Conservation (phyloP, 495 filamentous ascomycete genomes). For the Cercophora scortea region DNA sequence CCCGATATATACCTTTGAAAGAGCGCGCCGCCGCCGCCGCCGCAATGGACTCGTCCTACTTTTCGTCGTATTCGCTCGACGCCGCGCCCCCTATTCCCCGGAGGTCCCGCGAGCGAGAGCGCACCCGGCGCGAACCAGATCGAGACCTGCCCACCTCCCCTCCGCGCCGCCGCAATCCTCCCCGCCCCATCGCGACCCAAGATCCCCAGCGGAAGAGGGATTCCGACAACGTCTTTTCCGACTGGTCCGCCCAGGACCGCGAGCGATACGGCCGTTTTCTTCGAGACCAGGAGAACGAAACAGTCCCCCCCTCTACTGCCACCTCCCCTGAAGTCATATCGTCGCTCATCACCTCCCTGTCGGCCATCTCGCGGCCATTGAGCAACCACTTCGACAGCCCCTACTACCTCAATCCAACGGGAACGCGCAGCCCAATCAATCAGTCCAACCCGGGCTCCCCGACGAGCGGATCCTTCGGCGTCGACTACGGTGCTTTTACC, state of each 20-base stretch:
- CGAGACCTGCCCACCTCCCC: constrained; percentile 2
- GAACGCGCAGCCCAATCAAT: constrained; percentile 30
- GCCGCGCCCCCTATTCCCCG: constrained; percentile 21
- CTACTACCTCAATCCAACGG: constrained; percentile 18
- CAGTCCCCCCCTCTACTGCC: constrained; percentile 30
- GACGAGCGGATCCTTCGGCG: constrained; percentile 53
- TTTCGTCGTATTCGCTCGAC: constrained; percentile 1
- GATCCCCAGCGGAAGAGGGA: constrained; percentile 15
- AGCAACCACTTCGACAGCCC: constrained; percentile 61
- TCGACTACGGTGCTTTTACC: constrained; percentile 59
- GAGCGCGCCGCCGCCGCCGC: constrained; percentile 12
- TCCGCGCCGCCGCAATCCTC: constrained; percentile 8
- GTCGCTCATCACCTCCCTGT: constrained; percentile 85
- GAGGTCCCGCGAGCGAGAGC: constrained; percentile 23
- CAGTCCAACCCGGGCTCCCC: constrained; percentile 42
- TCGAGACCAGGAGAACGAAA: constrained; percentile 20
- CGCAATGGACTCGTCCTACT: constrained; percentile 19
- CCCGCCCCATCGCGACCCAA: constrained; percentile 6
- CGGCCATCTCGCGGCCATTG: constrained; percentile 71
- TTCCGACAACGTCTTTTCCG: constrained; percentile 17
- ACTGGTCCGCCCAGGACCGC: constrained; percentile 21
- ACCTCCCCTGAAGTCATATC: constrained; percentile 91
- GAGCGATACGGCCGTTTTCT: constrained; percentile 18
- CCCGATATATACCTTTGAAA: constrained; percentile 11
- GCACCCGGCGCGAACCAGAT: constrained; percentile 10